A percentile compares a stretch with the other conserved stretches of the same genome.
Conservation (phyloP, 345 rosid species). For the Eucalyptus lansdowneana region DNA sequence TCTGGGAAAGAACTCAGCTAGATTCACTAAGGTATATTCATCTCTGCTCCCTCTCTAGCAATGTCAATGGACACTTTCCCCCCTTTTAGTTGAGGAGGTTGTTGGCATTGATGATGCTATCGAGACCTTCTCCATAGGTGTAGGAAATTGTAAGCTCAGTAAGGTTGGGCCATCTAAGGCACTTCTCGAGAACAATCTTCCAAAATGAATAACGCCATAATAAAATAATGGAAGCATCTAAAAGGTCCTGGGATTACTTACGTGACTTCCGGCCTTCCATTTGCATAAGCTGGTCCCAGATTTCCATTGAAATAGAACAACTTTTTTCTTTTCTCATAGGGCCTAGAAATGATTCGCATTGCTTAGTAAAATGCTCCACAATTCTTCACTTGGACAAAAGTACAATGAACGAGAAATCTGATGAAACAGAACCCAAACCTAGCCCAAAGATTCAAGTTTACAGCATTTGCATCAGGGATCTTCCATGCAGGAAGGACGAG, state of each 20-base stretch:
- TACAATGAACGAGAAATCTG: neutral
- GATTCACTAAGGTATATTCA: neutral
- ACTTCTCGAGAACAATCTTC: neutral
- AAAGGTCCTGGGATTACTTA: conserved; percentile 23
- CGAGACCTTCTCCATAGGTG: neutral
- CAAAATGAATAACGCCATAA: neutral
- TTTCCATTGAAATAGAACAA: conserved; percentile 94
- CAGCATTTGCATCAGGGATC: conserved; percentile 47
- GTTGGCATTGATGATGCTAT: neutral
- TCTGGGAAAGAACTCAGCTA: neutral
- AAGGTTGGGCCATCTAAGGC: neutral
- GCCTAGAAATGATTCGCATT: conserved; percentile 24
- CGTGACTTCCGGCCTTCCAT: conserved; percentile 89
- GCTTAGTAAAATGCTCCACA: neutral
- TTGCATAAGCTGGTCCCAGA: conserved; percentile 76
- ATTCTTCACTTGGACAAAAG: neutral
- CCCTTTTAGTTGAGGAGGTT: neutral
- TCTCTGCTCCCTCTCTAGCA: neutral
- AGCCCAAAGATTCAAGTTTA: conserved; percentile 56
- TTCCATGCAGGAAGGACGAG: conserved; percentile 99
- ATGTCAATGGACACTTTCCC: neutral
- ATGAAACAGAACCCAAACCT: conserved; percentile 17
- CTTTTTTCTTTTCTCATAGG: conserved; percentile 63
- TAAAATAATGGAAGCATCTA: neutral
- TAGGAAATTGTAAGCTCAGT: neutral